Evolutionary conservation across 2,329 filamentous ascomycete species (phyloP).

Genomic region (Sarocladium kiliense): DNA sequence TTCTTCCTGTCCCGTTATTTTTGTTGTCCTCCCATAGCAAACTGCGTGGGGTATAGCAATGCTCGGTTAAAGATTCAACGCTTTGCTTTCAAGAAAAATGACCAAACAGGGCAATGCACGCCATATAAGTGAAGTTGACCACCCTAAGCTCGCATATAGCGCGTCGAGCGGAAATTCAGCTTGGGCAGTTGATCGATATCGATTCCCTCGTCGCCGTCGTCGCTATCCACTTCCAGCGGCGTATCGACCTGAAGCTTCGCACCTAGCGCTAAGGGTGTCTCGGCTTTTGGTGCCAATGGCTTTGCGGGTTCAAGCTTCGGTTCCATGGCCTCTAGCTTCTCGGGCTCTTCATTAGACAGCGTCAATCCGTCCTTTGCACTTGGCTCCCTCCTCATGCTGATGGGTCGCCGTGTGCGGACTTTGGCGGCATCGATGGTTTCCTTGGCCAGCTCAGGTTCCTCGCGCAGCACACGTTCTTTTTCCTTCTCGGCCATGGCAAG

Average conservation of each 20-base stretch:
- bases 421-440: constrained; percentile 34
- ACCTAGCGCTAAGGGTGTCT: constrained; percentile 12
- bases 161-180: constrained; percentile 37
- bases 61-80: background rate
- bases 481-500: constrained; percentile 56
- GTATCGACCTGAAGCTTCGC: constrained; percentile 26
- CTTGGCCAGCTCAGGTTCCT: constrained; percentile 42
- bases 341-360: constrained; percentile 17
- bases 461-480: constrained; percentile 48
- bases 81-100: background rate
- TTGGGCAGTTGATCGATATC: constrained; percentile 32
- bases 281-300: constrained; percentile 10
- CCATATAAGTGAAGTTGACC: too few relatives aligned
- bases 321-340: constrained; percentile 12
- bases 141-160: constrained; percentile 26
- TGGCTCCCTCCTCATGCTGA: constrained; percentile 46
- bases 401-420: constrained; percentile 45
- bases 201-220: constrained; percentile 38
- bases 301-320: constrained; percentile 14
- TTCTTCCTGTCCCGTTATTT: too few relatives aligned
- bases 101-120: background rate
- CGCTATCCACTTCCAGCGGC: constrained; percentile 15
- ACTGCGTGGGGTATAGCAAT: background rate
- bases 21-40: background rate
- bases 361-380: constrained; percentile 19